Evolutionary conservation across 352 stramenopile species (phyloP).

Genomic region (Phytophthora fragariaefolia): DNA sequence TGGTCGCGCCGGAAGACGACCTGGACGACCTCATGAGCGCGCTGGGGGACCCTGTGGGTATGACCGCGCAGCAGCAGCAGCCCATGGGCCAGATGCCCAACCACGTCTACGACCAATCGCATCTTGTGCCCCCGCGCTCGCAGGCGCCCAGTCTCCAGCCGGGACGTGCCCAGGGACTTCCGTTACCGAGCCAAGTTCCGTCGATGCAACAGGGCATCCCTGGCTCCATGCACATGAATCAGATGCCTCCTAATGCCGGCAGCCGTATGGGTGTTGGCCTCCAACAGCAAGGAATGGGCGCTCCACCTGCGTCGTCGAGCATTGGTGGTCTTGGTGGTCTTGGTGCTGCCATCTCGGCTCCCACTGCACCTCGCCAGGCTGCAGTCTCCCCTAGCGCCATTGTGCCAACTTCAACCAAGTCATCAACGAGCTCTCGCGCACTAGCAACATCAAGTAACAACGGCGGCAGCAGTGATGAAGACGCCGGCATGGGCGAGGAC

Average conservation of each 20-base stretch:
- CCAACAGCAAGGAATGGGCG: constrained; percentile 34
- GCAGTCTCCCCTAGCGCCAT: constrained; percentile 43
- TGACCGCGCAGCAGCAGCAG: constrained; percentile 54
- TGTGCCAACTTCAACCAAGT: constrained; percentile 45
- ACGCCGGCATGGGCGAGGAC: constrained; percentile 53
- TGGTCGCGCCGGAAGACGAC: constrained; percentile 70
- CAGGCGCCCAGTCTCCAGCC: constrained; percentile 37
- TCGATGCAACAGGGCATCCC: constrained; percentile 44
- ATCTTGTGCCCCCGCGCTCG: constrained; percentile 53
- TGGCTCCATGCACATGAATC: constrained; percentile 43
- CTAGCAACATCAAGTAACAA: constrained; percentile 59
- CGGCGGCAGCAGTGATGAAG: constrained; percentile 63
- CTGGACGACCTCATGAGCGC: constrained; percentile 75
- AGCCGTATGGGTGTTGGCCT: constrained; percentile 32
- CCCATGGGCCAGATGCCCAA: constrained; percentile 57
- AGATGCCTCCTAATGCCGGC: constrained; percentile 32
- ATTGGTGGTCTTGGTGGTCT: not conserved
- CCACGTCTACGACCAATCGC: constrained; percentile 69
- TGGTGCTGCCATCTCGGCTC: constrained; percentile 12
- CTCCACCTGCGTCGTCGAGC: constrained; percentile 5
- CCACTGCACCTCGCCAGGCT: constrained; percentile 19
- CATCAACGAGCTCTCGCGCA: constrained; percentile 45
- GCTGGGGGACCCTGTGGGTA: constrained; percentile 61
- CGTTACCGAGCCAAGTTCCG: constrained; percentile 39
- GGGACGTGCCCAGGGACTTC: constrained; percentile 35